phyloP scores from a whole-genome alignment of 257 asterid species.

The Lavandula angustifolia region DNA sequence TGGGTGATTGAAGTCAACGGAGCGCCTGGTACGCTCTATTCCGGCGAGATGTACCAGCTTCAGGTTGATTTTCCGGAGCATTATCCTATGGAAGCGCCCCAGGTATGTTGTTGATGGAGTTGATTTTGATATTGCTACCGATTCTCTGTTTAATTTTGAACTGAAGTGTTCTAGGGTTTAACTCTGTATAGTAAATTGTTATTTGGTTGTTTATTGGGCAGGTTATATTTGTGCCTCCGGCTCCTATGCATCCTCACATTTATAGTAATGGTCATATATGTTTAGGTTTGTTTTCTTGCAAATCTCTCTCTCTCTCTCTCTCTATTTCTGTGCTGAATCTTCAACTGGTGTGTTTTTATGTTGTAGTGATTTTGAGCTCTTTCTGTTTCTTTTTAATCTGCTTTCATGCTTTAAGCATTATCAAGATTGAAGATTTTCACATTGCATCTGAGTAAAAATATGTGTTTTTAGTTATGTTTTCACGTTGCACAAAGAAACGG shows the following conservation, averaged over 20 bases:
- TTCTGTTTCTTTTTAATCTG: neutral
- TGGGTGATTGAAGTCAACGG: slow-evolving; percentile 75
- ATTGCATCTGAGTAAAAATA: neutral
- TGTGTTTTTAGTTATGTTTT: no score
- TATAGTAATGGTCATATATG: slow-evolving; percentile 95
- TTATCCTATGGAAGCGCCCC: slow-evolving; percentile 83
- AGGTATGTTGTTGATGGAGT: slow-evolving; percentile 39
- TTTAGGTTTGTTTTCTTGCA: slow-evolving; percentile 53
- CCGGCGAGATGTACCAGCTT: slow-evolving; percentile 62
- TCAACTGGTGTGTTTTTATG: neutral
- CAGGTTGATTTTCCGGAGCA: slow-evolving; percentile 81
- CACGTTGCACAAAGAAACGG: no score
- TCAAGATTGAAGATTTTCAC: neutral
- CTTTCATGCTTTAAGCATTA: neutral
- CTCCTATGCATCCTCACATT: slow-evolving; percentile 86
- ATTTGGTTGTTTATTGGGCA: slow-evolving; percentile 26
- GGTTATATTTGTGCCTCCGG: slow-evolving; percentile 77
- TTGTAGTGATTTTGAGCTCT: neutral
- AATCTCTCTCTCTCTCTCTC: no score
- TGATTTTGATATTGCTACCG: neutral
- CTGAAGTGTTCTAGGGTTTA: slow-evolving; percentile 30
- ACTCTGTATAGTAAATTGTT: neutral
- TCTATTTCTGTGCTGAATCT: neutral
- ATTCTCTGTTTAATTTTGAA: neutral
- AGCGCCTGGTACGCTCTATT: slow-evolving; percentile 63